Evolutionary conservation across 2,329 filamentous ascomycete genomes (phyloP), one percentile per base, ranked within the genome.

Genomic region (Beauveria asiatica): DNA sequence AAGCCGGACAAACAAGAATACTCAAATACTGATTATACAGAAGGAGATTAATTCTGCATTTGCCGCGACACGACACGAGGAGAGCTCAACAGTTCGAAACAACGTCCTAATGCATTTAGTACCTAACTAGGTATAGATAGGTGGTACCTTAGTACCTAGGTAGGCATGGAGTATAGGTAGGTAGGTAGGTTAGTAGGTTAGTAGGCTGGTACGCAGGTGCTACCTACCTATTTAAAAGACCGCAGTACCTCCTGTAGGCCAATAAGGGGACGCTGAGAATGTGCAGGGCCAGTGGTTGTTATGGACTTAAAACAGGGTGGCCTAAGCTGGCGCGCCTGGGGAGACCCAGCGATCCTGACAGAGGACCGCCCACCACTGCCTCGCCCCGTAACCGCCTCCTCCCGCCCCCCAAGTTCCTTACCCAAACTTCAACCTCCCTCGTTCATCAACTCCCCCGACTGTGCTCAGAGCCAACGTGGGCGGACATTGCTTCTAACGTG

Each of bases 341-440:
- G 41, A 42, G 49, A 30, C 54, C 54, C 30, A 41, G 54, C 54
- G 54, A 57, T 49, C 42, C 52, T 57, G 54, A 30, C 27, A 37
- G 27, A 30, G 48, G 23, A 25, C 48, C 48, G 25, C 37, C 46
- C 56, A 48, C 56, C 56, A 39, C 56, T 53, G 39, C 37, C 37
- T 51, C 37, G 41, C 48, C 57, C 48, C 57, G 19, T 42, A 56
- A 27, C 50, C 52, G 59, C 59, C 59, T 53, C 58, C 58, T 45
- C 58, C 50, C 44, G 41, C 58, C 59, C 52, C 52, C 58, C 49
- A 53, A 56, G 45, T 51, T 44, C 51, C 25, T 46, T 57, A 21
- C 46, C 41, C 41, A 39, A 33, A 45, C 59, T 61, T 61, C 59
- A 61, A 56, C 37, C 59, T 56, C 51, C 59, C 59, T 61, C 52